Evolutionary conservation across 192 early-diverging fungal species (phyloP), one percentile per base, ranked within the genome.

Genomic region (Coemansia sp.): DNA sequence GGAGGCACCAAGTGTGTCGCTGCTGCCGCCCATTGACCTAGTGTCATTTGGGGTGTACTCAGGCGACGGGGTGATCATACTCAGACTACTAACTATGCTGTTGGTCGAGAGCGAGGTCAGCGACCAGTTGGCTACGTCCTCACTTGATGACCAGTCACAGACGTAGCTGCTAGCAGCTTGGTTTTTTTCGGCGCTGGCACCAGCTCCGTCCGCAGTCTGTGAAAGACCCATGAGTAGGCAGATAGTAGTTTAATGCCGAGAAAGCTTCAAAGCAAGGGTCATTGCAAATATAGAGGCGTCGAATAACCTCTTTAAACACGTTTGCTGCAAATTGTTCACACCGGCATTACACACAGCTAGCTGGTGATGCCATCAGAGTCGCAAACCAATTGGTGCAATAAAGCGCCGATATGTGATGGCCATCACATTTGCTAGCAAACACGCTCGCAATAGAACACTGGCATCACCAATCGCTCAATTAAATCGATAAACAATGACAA

Each of bases 81-180:
- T 71, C 16, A 65, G 39, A 34, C 48, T 61, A 13, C 48, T 45
- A 31, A 26, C 35, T 14, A 59, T 16, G 59, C 63, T 65, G 48
- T 56, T 57, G n/a, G 63, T 66, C 7, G 63, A 61, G 18, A 65
- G 63, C 34, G 59, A 71, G 46, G 45, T 45, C 0, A 71, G 48
- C 39, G 70, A 71, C 70, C 57, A 71, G 63, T 60, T 38, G 14
- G 70, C 64, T 31, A 65, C 59, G 24, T 61, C 63, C 13, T 65
- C 70, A 26, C 70, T 62, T 7, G 58, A 38, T 8, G 70, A 65
- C 70, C 63, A 71, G 63, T 71, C 70, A 37, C 59, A 65, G 31
- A 56, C 5, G 33, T 56, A 56, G 33, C 16, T 34, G 28, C 26
- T 34, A 28, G 53, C 16, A 0, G 26, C 7, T n/a, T 56, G 24